Percentiles rank a stretch among this genome's conserved stretches.
phyloP scores from a whole-genome alignment of 164 flowering plant genomes.

The Piper betle region DNA sequence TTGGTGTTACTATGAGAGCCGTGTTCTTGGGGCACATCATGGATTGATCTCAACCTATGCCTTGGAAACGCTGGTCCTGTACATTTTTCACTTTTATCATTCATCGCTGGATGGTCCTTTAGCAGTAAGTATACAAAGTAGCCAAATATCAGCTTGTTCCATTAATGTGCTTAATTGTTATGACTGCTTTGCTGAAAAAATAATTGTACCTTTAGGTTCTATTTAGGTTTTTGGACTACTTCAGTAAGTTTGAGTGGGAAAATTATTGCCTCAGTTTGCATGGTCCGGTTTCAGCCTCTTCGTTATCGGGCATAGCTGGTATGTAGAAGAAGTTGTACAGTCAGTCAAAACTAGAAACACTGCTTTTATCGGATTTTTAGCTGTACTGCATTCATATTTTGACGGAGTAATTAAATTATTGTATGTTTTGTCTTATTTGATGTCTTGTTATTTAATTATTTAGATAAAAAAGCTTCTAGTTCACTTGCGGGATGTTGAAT shows the following conservation, averaged over 20 bases:
- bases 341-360: background rate
- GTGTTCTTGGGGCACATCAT: slow-evolving; percentile 91
- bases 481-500: too few species aligned
- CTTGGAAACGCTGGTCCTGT: slow-evolving; percentile 74
- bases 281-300: slow-evolving; percentile 61
- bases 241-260: slow-evolving; percentile 91
- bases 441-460: too few species aligned
- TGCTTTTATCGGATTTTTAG: background rate
- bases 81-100: slow-evolving; percentile 68
- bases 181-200: background rate
- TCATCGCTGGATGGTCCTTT: slow-evolving; percentile 64
- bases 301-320: slow-evolving; percentile 70
- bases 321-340: background rate
- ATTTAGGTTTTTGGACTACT: slow-evolving; percentile 83
- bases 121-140: slow-evolving; percentile 36
- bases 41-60: slow-evolving; percentile 92
- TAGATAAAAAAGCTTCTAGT: too few species aligned
- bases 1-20: slow-evolving; percentile 96
- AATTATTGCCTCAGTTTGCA: slow-evolving; percentile 62
- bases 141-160: background rate
- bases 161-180: background rate
- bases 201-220: slow-evolving; percentile 39
- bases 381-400: too few species aligned
- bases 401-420: too few species aligned
- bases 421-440: too few species aligned